phyloP scores from a whole-genome alignment of 106 monocot species.

The Dioscorea zingiberensis region DNA sequence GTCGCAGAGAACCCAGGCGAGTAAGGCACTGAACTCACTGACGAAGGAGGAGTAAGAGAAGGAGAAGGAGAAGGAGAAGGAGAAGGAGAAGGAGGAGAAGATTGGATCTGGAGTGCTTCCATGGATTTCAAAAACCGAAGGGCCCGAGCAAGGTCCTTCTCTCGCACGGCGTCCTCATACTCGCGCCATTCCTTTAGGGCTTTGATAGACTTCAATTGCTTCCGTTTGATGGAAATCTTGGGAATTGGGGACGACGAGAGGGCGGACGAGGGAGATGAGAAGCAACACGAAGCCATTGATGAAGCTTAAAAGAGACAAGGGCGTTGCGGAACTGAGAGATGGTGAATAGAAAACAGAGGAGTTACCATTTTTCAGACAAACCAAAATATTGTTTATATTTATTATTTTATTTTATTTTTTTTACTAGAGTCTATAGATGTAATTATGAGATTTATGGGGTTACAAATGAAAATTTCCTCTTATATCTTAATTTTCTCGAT shows the following conservation, averaged over 20 bases:
- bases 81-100: conserved; percentile 4
- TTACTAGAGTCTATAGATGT: no score
- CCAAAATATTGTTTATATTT: no score
- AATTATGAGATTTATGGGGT: no score
- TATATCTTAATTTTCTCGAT: no score
- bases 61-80: no score
- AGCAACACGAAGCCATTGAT: background rate
- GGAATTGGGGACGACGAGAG: background rate
- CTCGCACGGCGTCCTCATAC: conserved; percentile 91
- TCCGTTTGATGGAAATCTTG: background rate
- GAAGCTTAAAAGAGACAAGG: background rate
- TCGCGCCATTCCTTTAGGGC: conserved; percentile 75
- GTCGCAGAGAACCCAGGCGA: conserved; percentile 19
- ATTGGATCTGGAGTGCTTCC: conserved; percentile 10
- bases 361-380: no score
- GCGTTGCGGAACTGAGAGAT: no score
- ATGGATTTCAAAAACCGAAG: conserved; percentile 70
- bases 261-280: background rate
- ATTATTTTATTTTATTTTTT: no score
- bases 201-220: conserved; percentile 2
- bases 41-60: background rate
- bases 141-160: conserved; percentile 90
- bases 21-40: conserved; percentile 7
- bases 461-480: no score
- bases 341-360: background rate